Evolutionary conservation across 2,329 filamentous ascomycete genomes (phyloP).

Genomic region (Colletotrichum lini): DNA sequence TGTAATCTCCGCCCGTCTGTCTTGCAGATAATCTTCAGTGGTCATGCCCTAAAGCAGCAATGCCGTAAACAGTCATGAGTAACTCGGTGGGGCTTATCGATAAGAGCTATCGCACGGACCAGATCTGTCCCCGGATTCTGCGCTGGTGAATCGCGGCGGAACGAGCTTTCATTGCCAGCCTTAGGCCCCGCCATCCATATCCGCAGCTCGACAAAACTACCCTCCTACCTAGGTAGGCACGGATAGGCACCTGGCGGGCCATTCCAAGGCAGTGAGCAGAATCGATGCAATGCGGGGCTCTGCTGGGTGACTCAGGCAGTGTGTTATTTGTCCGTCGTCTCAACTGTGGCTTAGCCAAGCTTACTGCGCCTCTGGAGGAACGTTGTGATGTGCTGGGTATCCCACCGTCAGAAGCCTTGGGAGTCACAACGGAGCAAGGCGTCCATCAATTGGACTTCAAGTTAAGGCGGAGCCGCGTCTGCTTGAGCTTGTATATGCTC

Average conservation of each 20-base stretch:
- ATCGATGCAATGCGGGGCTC: neutral
- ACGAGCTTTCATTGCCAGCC: constrained; percentile 2
- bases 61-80: constrained; percentile 30
- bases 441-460: neutral
- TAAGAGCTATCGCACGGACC: constrained; percentile 44
- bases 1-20: too few relatives aligned
- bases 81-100: constrained; percentile 43
- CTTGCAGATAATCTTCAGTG: neutral
- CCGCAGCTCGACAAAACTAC: neutral
- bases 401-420: neutral
- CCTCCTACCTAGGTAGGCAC: neutral
- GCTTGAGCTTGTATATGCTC: neutral
- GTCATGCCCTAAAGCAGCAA: constrained; percentile 25
- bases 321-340: neutral
- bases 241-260: neutral
- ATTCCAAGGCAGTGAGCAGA: neutral
- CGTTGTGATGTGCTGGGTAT: neutral
- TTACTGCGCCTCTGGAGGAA: neutral
- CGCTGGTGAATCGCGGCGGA: neutral
- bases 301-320: neutral
- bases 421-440: neutral
- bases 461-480: too few relatives aligned
- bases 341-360: neutral
- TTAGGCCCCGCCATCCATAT: constrained; percentile 10
- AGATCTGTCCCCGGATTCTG: constrained; percentile 16